Evolutionary conservation across 352 stramenopile species (phyloP), one percentile per base, ranked within the genome.

Genomic region (Globisporangium viniferum): DNA sequence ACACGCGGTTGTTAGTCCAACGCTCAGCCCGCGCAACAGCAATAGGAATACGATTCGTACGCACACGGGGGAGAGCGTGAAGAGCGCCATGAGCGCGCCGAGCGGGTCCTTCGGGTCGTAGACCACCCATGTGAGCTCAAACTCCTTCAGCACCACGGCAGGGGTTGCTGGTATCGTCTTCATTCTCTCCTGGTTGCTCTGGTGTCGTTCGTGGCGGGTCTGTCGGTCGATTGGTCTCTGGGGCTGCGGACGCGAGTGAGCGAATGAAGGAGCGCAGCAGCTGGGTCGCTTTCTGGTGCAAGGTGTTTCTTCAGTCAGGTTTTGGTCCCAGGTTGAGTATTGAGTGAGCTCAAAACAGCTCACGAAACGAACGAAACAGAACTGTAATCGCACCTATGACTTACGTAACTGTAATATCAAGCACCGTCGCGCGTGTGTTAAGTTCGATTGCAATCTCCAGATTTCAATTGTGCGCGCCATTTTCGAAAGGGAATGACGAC

Each of bases 91-190:
- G 39, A 91, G 29, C 22, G 72, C 73, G 22, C 88, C 88, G 20
- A 91, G 73, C 9, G 85, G 83, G 59, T 95, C 88, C 24, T 69
- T 70, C 7, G 81, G 79, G 62, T 95, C 84, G 69, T 95, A 95
- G 31, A 91, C 80, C 54, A 95, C 88, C 85, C 85, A 93, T 51
- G 86, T 93, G 73, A 89, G 82, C 78, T 93, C 82, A 64, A 94
- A 93, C 63, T 86, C 80, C 67, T 91, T 80, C 39, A 91, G 70
- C 66, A 68, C 58, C 69, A 66, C 59, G 8, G 59, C 62, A 48
- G 65, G 18, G n/a, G 57, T 57, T 59, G 63, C 57, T 20, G 57
- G 61, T 48, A 41, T 3, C 24, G 36, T 22, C 36, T 20, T 46
- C 24, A 36, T 33, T 5, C 14, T 49, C 41, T n/a, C 6, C 8